Evolutionary conservation across 163 green algal species (phyloP).

Genomic region (Volvox carteri): DNA sequence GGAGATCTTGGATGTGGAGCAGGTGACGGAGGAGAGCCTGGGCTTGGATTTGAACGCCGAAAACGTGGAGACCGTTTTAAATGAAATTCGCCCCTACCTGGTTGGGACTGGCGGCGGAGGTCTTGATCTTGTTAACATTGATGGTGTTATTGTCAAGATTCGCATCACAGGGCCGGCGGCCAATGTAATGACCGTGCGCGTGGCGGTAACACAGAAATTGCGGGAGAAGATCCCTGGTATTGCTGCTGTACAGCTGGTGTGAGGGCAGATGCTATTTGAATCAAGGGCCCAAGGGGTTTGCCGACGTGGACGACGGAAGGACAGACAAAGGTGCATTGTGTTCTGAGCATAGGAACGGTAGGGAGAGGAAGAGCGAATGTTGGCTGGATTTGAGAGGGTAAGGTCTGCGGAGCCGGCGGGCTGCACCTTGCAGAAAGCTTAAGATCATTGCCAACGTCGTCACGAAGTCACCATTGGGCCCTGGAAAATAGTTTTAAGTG

Average conservation of each 20-base stretch:
- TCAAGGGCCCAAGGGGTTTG: too few species aligned
- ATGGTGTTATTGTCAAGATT: slow-evolving; percentile 96
- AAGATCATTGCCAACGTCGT: too few species aligned
- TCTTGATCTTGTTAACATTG: slow-evolving; percentile 90
- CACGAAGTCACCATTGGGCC: too few species aligned
- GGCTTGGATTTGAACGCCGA: slow-evolving; percentile 93
- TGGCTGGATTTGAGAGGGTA: too few species aligned
- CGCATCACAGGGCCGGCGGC: slow-evolving; percentile 93
- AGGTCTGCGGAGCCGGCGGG: too few species aligned
- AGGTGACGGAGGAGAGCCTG: slow-evolving; percentile 91
- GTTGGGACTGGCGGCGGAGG: slow-evolving; percentile 96
- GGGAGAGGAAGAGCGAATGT: too few species aligned
- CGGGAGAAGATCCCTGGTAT: slow-evolving; percentile 97
- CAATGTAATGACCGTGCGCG: slow-evolving; percentile 98
- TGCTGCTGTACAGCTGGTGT: slow-evolving; percentile 97
- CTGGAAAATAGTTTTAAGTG: too few species aligned
- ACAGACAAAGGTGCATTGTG: too few species aligned
- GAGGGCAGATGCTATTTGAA: too few species aligned
- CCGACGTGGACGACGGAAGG: too few species aligned
- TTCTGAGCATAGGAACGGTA: too few species aligned
- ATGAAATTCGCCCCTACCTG: slow-evolving; percentile 97
- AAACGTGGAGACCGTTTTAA: slow-evolving; percentile 94
- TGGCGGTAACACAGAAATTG: slow-evolving; percentile 99
- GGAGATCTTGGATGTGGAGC: slow-evolving; percentile 96
- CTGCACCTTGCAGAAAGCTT: too few species aligned